phyloP scores from a whole-genome alignment of 2,329 filamentous ascomycete genomes.

The Trichoderma cornu-damae region DNA sequence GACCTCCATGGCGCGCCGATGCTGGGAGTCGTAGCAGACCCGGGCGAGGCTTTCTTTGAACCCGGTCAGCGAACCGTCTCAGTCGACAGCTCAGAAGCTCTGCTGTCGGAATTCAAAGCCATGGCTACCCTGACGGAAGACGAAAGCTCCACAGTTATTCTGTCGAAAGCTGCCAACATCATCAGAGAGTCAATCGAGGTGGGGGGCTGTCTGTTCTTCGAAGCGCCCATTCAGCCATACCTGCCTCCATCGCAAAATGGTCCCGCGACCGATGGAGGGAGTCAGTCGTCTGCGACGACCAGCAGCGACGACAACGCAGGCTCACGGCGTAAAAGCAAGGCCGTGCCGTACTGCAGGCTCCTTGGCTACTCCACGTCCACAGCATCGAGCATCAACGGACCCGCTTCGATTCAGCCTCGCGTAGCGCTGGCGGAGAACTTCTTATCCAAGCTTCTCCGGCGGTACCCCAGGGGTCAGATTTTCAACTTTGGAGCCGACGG shows the following conservation, averaged over 20 bases:
- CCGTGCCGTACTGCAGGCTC: constrained; percentile 27
- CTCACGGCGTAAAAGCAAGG: background rate
- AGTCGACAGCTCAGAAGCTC: background rate
- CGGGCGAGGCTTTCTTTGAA: background rate
- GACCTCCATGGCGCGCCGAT: background rate
- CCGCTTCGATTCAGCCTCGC: constrained; percentile 17
- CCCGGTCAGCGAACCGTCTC: background rate
- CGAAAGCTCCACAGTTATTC: constrained; percentile 26
- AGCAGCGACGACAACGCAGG: constrained; percentile 24
- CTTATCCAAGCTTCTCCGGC: constrained; percentile 38
- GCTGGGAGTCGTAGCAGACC: background rate
- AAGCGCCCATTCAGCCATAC: constrained; percentile 31
- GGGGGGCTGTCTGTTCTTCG: constrained; percentile 34
- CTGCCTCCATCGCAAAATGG: background rate
- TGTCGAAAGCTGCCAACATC: constrained; percentile 41
- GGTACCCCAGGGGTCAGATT: constrained; percentile 43
- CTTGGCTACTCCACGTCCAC: constrained; percentile 37
- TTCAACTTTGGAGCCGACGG: constrained; percentile 42
- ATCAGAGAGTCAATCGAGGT: constrained; percentile 39
- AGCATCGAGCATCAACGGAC: constrained; percentile 32
- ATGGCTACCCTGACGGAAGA: background rate
- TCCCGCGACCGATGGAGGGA: constrained; percentile 16
- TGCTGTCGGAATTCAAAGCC: background rate
- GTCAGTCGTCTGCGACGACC: constrained; percentile 19
- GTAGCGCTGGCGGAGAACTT: constrained; percentile 35